Conservation (phyloP, 352 stramenopile genomes). For the Saprolegnia parasitica region DNA sequence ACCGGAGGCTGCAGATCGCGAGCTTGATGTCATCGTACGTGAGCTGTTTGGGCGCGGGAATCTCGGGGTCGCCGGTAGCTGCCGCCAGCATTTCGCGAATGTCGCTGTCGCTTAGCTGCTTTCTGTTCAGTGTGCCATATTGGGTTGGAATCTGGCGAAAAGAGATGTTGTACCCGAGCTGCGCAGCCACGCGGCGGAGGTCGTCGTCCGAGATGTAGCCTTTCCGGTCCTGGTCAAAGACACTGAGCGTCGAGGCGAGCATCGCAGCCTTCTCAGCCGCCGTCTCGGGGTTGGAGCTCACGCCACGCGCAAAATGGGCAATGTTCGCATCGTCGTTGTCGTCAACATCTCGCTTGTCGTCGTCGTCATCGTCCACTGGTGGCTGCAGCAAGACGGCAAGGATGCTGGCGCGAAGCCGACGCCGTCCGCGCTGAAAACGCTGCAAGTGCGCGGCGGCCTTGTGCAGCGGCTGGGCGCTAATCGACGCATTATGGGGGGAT, state of each 20-base stretch:
- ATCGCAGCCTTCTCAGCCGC: constrained; percentile 62
- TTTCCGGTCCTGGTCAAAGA: constrained; percentile 76
- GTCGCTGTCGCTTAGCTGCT: constrained; percentile 64
- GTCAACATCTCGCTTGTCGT: constrained; percentile 19
- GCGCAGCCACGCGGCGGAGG: constrained; percentile 64
- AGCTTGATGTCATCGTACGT: constrained; percentile 80
- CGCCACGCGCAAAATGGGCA: constrained; percentile 50
- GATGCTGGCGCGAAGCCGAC: constrained; percentile 71
- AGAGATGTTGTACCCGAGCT: constrained; percentile 38
- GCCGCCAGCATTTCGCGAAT: constrained; percentile 82
- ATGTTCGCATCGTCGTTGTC: constrained; percentile 22
- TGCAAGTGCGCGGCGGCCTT: constrained; percentile 67
- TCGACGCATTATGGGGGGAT: constrained; percentile 30
- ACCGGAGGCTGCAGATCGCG: constrained; percentile 71
- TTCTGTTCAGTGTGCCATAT: constrained; percentile 26
- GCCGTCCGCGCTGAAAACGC: constrained; percentile 73
- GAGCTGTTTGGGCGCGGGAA: constrained; percentile 47
- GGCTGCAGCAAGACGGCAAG: constrained; percentile 67
- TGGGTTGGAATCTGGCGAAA: too few species aligned
- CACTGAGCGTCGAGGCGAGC: constrained; percentile 58
- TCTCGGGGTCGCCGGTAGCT: constrained; percentile 62
- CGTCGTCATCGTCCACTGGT: constrained; percentile 38
- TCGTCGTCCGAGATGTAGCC: constrained; percentile 77
- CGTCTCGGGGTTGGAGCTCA: constrained; percentile 67
- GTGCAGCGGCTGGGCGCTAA: constrained; percentile 53